Evolutionary conservation across 768 basidiomycete species (phyloP), one percentile per base, ranked within the genome.

Genomic region (Naematelia aurantialba): DNA sequence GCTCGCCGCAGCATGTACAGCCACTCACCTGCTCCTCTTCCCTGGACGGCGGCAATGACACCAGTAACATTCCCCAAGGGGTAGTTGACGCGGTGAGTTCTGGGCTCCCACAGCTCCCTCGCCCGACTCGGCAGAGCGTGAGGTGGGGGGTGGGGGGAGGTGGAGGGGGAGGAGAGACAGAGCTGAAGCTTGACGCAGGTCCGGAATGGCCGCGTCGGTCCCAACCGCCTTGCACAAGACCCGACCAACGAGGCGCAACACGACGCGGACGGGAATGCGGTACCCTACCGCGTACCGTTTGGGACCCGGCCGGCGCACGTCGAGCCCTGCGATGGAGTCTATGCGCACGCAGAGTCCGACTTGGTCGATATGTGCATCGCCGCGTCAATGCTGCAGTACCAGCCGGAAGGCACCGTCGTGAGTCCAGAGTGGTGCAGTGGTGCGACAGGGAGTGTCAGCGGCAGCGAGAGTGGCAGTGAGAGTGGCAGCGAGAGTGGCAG

Each of bases 361-460:
- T 26, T 53, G 5, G 52, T 55, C 34, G 61, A 62, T 31, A 24
- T 62, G 29, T 62, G 61, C 42, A 62, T 62, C 39, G 29, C 13
- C 13, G 22, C 30, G 31, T 29, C 48, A 30, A 34, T 54, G 46
- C 45, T 62, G 11, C 45, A 49, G 2, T 58, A 21, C 21, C 39
- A 30, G 25, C 61, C 61, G 2, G 42, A 42, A n/a, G 17, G 54
- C 22, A 58, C 56, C 31, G 22, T 44, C 14, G 61, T 62, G 25
- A 58, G 61, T n/a, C n/a, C n/a, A n/a, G n/a, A n/a, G n/a, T n/a
- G n/a, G n/a, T n/a, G n/a, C n/a, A n/a, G n/a, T n/a, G n/a, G n/a
- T n/a, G n/a, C n/a, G n/a, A n/a, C n/a, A n/a, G n/a, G n/a, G n/a
- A n/a, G n/a, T n/a, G n/a, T n/a, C n/a, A n/a, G n/a, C n/a, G n/a